These are phyloP conservation scores for Senecio squalidus DNA, from an alignment of 140 eudicot genomes.

Conservation along the genomic window DNA sequence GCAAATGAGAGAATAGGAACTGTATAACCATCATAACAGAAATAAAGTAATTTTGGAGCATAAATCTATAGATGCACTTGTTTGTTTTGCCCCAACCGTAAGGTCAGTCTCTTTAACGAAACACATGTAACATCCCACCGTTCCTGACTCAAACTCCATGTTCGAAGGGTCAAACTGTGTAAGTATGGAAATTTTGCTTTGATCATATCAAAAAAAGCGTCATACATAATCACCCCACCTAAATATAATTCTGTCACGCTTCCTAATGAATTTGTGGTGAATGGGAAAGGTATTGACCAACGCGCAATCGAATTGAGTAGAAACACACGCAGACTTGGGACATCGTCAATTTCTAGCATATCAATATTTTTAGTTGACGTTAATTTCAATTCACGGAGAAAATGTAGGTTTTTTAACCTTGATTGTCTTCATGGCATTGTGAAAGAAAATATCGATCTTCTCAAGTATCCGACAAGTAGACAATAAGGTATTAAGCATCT, in stretches of 20 bases:
- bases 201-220: not conserved
- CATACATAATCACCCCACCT: not conserved
- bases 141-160: not conserved
- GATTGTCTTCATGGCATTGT: not conserved
- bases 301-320: not conserved
- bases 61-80: not conserved
- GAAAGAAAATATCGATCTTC: not conserved
- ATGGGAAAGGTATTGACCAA: not conserved
- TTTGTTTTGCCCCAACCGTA: not conserved
- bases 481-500: not conserved
- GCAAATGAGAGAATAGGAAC: not conserved
- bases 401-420: not conserved
- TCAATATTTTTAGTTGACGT: not conserved
- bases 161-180: not conserved
- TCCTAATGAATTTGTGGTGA: not conserved
- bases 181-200: not conserved
- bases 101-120: not conserved
- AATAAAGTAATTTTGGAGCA: not conserved
- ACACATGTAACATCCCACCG: not conserved
- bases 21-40: not conserved
- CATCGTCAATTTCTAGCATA: not conserved
- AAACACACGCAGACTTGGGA: not conserved
- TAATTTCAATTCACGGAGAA: not conserved
- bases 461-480: not conserved
- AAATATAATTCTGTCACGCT: not conserved